Percentiles rank a stretch among this genome's conserved stretches.
phyloP scores from a whole-genome alignment of 1,284 basidiomycete species.

The Irpex sp. region DNA sequence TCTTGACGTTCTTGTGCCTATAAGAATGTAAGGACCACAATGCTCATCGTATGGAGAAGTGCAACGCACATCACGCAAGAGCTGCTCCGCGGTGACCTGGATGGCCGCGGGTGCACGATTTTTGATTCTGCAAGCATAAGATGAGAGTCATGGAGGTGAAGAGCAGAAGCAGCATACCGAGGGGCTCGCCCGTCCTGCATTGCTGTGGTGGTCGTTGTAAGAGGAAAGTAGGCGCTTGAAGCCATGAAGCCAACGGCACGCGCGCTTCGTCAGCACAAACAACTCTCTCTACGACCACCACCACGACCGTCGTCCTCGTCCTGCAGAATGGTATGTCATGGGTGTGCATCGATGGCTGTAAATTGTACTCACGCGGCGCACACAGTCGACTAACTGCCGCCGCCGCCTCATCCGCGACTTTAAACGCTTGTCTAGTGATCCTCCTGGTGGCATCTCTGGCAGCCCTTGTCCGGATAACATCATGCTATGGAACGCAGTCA shows the following conservation, averaged over 20 bases:
- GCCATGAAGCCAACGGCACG: background rate
- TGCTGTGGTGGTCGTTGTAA: background rate
- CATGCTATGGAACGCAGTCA: slow-evolving; percentile 99
- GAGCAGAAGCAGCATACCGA: slow-evolving; percentile 31
- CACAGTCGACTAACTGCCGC: slow-evolving; percentile 83
- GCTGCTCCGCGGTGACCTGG: slow-evolving; percentile 98
- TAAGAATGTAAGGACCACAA: slow-evolving; percentile 4
- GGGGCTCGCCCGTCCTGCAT: slow-evolving; percentile 59
- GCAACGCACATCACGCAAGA: slow-evolving; percentile 79
- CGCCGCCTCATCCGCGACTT: slow-evolving; percentile 94
- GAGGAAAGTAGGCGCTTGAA: background rate
- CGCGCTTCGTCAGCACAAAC: background rate
- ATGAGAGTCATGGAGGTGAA: slow-evolving; percentile 9
- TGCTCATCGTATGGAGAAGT: background rate
- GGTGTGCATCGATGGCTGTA: background rate
- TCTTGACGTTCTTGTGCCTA: slow-evolving; percentile 97
- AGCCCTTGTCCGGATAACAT: slow-evolving; percentile 98
- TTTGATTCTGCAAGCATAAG: slow-evolving; percentile 64
- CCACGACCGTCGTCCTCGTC: background rate
- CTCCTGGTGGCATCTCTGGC: slow-evolving; percentile 94
- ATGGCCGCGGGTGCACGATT: slow-evolving; percentile 92
- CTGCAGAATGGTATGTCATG: background rate
- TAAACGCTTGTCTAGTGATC: slow-evolving; percentile 91
- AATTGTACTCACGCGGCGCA: background rate
- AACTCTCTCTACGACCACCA: background rate